A percentile compares a stretch with the other conserved stretches of the same genome.
phyloP scores from a whole-genome alignment of 768 basidiomycete species.

The Termitomyces sp. region DNA sequence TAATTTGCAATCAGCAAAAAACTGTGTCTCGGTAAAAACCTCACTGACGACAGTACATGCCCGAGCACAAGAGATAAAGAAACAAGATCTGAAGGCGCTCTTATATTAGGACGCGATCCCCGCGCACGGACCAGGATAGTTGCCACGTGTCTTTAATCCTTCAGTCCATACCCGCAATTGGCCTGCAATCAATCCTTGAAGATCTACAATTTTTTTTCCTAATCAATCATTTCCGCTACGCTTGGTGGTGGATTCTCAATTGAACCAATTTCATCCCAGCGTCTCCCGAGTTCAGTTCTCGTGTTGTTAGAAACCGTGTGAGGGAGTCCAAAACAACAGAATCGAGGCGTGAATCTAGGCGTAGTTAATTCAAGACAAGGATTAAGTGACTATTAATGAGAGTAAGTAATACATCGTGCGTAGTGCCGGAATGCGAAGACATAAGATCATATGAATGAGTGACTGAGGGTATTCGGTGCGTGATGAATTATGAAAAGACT shows the following conservation, averaged over 20 bases:
- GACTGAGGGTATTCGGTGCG: constrained; percentile 15
- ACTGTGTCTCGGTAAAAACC: constrained; percentile 94
- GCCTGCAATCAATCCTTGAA: no score
- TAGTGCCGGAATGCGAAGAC: constrained; percentile 5
- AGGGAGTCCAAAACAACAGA: neutral
- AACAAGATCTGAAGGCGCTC: neutral
- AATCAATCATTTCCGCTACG: no score
- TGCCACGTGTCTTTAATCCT: neutral
- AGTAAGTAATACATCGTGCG: constrained; percentile 16
- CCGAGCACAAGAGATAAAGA: constrained; percentile 88
- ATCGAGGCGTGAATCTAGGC: no score
- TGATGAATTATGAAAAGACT: constrained; percentile 1
- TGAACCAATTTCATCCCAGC: no score
- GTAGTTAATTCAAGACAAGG: neutral
- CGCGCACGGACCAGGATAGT: constrained; percentile 52
- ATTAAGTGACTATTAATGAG: constrained; percentile 11
- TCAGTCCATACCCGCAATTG: no score
- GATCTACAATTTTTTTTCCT: no score
- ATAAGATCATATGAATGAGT: constrained; percentile 13
- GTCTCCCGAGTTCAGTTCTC: neutral
- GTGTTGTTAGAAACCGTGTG: neutral
- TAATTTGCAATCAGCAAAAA: constrained; percentile 97
- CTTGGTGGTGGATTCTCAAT: no score
- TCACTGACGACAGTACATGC: constrained; percentile 95
- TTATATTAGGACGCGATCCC: constrained; percentile 33